Percentiles rank a stretch among this genome's conserved stretches.
Evolutionary conservation across 768 basidiomycete species (phyloP).

Genomic region (Mycena chlorophos): DNA sequence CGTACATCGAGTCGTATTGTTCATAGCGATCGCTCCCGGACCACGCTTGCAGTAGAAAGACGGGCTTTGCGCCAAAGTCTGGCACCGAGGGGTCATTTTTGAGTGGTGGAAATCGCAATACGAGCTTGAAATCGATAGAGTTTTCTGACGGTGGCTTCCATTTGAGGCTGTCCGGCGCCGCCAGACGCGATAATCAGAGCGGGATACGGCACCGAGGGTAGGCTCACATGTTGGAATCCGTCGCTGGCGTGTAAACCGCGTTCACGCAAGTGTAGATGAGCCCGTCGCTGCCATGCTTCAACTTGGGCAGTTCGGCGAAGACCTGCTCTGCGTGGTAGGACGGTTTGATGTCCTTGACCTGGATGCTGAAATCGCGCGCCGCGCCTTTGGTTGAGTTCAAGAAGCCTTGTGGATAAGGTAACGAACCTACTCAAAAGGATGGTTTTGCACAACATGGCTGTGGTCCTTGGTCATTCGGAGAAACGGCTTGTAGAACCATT

Average conservation of each 20-base stretch:
- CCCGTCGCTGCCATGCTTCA: constrained; percentile 93
- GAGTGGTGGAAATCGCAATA: constrained; percentile 86
- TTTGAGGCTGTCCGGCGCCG: constrained; percentile 64
- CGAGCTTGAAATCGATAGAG: constrained; percentile 95
- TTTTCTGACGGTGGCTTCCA: constrained; percentile 99
- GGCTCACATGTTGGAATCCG: constrained; percentile 84
- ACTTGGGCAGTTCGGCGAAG: constrained; percentile 77
- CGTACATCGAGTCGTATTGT: constrained; percentile 80
- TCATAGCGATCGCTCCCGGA: constrained; percentile 77
- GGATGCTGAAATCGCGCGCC: constrained; percentile 58
- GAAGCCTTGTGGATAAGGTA: constrained; percentile 11
- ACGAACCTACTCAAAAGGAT: constrained; percentile 79
- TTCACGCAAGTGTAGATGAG: constrained; percentile 94
- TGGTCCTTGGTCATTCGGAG: constrained; percentile 65
- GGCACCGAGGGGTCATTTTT: constrained; percentile 55
- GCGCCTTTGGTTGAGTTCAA: too few species aligned
- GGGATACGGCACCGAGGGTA: not conserved
- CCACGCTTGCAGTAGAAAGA: constrained; percentile 83
- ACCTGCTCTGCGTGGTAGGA: constrained; percentile 90
- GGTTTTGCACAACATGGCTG: constrained; percentile 59
- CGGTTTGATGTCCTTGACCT: constrained; percentile 82
- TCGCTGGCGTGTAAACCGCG: constrained; percentile 79
- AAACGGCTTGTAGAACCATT: constrained; percentile 84
- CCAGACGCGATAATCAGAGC: constrained; percentile 9
- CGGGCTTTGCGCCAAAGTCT: constrained; percentile 82